These are phyloP conservation scores for Boletus speciosus DNA, from an alignment of 768 basidiomycete genomes.

Conservation along the genomic window DNA sequence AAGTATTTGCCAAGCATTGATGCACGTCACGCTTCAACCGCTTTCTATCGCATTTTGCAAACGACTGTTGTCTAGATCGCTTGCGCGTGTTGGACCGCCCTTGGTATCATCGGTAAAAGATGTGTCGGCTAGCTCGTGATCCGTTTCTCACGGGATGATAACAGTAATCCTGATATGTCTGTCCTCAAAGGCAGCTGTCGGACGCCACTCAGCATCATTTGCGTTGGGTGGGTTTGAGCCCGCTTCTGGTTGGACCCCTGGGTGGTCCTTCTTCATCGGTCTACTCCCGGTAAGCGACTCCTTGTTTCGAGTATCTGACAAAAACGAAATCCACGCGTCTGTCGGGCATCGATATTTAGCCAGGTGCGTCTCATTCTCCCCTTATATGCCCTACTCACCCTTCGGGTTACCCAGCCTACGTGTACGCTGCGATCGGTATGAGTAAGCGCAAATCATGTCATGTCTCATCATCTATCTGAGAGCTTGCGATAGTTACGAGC, in stretches of 20 bases:
- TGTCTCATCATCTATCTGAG: constrained; percentile 2
- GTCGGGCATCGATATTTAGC: constrained; percentile 14
- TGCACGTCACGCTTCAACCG: constrained; percentile 26
- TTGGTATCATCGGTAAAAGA: constrained; percentile 48
- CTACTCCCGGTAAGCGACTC: constrained; percentile 46
- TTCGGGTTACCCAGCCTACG: constrained; percentile 42
- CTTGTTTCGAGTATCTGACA: background rate
- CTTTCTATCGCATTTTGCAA: background rate
- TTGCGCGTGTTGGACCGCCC: constrained; percentile 60
- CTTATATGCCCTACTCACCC: background rate
- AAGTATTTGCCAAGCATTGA: constrained; percentile 47
- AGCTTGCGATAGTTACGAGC: constrained; percentile 43
- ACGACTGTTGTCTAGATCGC: constrained; percentile 38
- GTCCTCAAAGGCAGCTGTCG: constrained; percentile 54
- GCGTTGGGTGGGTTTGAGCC: constrained; percentile 60
- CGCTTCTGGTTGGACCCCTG: constrained; percentile 60
- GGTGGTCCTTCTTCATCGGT: constrained; percentile 69
- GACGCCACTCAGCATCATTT: constrained; percentile 51
- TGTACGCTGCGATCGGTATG: constrained; percentile 61
- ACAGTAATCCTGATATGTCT: constrained; percentile 58
- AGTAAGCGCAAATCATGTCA: constrained; percentile 33
- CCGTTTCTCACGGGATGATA: constrained; percentile 12
- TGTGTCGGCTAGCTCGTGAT: background rate
- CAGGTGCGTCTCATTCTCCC: constrained; percentile 19
- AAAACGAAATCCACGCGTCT: background rate